Evolutionary conservation across 83 land plant genomes (phyloP), one percentile per base, ranked within the genome.

Genomic region (Picea mariana): DNA sequence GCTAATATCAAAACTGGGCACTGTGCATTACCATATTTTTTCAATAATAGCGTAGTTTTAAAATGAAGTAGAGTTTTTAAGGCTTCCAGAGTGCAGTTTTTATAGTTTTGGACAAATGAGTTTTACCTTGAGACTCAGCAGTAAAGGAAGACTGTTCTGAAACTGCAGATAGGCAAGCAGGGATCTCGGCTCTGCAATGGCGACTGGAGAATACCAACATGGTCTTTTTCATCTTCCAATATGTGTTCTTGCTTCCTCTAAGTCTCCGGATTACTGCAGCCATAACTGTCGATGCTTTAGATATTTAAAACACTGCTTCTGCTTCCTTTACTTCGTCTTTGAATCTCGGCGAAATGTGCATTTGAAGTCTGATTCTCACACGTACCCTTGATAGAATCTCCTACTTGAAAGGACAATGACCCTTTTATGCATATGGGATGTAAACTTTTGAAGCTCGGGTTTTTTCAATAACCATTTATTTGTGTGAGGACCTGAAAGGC

Each of bases 41-140:
- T 52, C 12, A 52, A 11, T 11, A 11, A 52, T 9, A 52, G 13
- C 58, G 3, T 17, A 42, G 55, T 72, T 18, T 72, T 7, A 44
- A 42, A 42, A 72, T 42, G 31, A 68, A 15, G 44, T 23, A n/a
- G 47, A 44, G 7, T 44, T 11, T 52, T 52, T 52, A 3, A 52
- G 58, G 58, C 58, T 52, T 52, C 12, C 58, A 52, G 12, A 52
- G 12, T 11, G 58, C 13, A 52, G 49, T 52, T 3, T 12, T 52
- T 11, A 11, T 52, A 12, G 13, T 52, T 52, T 52, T 68, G 38
- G 18, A 42, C 23, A 17, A 42, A 72, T 72, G 11, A 24, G 55
- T 42, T 9, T 42, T 72, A 72, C 76, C 76, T 72, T 68, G 73
- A 68, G 38, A 68, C 58, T 52, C 13, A 11, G 58, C 58, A 52